These are phyloP conservation scores for Trichoderma oligosporum DNA, from an alignment of 2,329 filamentous ascomycete genomes.

Conservation along the genomic window DNA sequence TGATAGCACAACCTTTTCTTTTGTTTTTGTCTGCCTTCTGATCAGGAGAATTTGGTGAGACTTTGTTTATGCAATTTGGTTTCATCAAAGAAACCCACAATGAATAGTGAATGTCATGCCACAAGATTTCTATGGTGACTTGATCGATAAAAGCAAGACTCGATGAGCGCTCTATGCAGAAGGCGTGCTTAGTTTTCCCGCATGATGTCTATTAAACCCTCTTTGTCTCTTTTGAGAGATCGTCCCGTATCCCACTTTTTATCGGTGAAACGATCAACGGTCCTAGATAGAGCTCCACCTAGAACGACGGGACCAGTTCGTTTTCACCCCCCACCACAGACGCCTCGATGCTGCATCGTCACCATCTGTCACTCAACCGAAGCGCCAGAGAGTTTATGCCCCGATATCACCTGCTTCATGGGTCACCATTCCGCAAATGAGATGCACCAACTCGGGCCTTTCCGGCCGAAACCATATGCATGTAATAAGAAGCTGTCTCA, in stretches of 20 bases:
- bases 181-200: neutral
- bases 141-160: neutral
- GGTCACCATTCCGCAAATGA: constrained; percentile 12
- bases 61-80: neutral
- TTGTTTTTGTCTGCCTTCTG: constrained; percentile 1
- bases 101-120: neutral
- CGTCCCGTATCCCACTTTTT: constrained; percentile 14
- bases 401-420: constrained; percentile 15
- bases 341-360: constrained; percentile 18
- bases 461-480: constrained; percentile 19
- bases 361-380: constrained; percentile 13
- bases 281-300: constrained; percentile 8
- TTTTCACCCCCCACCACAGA: constrained; percentile 6
- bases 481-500: constrained; percentile 17
- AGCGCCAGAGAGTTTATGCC: constrained; percentile 9
- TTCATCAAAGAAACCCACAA: neutral
- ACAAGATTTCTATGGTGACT: neutral
- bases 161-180: constrained; percentile 6
- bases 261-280: constrained; percentile 19
- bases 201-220: neutral
- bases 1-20: constrained; percentile 7
- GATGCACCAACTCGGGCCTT: constrained; percentile 19
- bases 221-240: constrained; percentile 9
- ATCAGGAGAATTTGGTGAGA: neutral
- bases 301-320: constrained; percentile 11